Percentiles rank a stretch among this genome's conserved stretches.
phyloP scores from a whole-genome alignment of 139 green algal genomes.

The Picochlorum sp. region DNA sequence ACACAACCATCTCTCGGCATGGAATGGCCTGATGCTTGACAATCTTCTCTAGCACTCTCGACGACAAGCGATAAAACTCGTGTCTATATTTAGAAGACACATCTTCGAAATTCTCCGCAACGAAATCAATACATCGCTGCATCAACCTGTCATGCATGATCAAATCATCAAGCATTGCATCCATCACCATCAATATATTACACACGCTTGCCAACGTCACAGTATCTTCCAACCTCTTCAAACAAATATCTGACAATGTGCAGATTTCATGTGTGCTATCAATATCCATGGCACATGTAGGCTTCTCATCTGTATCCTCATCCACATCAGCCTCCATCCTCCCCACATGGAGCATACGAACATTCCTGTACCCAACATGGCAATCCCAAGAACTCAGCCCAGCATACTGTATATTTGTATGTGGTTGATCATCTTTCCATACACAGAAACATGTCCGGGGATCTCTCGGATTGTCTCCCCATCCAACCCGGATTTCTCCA shows the following conservation, averaged over 20 bases:
- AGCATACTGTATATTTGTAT: conserved; percentile 14
- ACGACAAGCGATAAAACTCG: conserved; percentile 20
- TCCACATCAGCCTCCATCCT: background rate
- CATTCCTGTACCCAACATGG: conserved; percentile 65
- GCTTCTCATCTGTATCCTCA: background rate
- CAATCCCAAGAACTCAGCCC: conserved; percentile 82
- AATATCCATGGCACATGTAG: background rate
- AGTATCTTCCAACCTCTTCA: background rate
- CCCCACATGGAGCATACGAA: conserved; percentile 13
- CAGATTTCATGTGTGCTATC: background rate
- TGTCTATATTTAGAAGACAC: conserved; percentile 12
- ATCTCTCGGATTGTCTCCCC: conserved; percentile 25
- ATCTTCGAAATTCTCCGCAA: conserved; percentile 25
- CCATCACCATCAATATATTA: conserved; percentile 17
- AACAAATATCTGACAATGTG: conserved; percentile 10
- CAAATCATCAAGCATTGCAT: conserved; percentile 17
- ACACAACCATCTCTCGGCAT: conserved; percentile 39
- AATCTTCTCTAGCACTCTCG: conserved; percentile 12
- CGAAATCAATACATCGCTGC: conserved; percentile 17
- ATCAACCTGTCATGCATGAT: background rate
- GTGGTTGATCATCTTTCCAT: conserved; percentile 49
- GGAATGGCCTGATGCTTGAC: conserved; percentile 19
- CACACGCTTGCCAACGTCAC: conserved; percentile 21
- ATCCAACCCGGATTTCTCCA: conserved; percentile 48
- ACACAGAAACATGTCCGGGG: conserved; percentile 9